A percentile compares a stretch with the other conserved stretches of the same genome.
Evolutionary conservation across 495 filamentous ascomycete species (phyloP).

Genomic region (Hyaloscypha variabilis): DNA sequence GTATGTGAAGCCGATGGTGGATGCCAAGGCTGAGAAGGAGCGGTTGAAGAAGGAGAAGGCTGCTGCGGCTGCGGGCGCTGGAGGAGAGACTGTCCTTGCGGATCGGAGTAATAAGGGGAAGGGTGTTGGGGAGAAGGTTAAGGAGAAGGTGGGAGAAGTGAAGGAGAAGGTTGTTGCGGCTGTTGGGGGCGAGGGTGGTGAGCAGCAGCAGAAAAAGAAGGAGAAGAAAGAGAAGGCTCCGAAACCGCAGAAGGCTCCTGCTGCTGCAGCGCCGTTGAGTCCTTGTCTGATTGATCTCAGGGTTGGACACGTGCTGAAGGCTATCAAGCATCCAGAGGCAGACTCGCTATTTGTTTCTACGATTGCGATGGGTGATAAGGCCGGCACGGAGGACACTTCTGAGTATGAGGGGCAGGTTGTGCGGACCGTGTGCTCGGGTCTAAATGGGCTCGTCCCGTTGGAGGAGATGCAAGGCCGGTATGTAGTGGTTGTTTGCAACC

Average conservation of each 20-base stretch:
- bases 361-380: slow-evolving; percentile 90
- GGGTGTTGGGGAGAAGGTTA: slow-evolving; percentile 31
- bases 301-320: slow-evolving; percentile 95
- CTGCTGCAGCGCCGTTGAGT: slow-evolving; percentile 69
- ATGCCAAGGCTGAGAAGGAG: slow-evolving; percentile 88
- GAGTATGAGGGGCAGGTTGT: slow-evolving; percentile 87
- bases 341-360: slow-evolving; percentile 95
- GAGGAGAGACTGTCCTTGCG: slow-evolving; percentile 45
- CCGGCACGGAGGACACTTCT: slow-evolving; percentile 81
- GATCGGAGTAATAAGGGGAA: slow-evolving; percentile 54
- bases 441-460: slow-evolving; percentile 90
- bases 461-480: slow-evolving; percentile 96
- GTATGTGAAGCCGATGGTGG: slow-evolving; percentile 78
- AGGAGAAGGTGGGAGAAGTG: slow-evolving; percentile 31
- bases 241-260: slow-evolving; percentile 67
- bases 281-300: slow-evolving; percentile 90
- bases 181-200: slow-evolving; percentile 36
- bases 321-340: slow-evolving; percentile 92
- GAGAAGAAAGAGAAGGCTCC: slow-evolving; percentile 81
- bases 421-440: slow-evolving; percentile 93
- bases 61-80: slow-evolving; percentile 50
- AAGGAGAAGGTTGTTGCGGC: slow-evolving; percentile 49
- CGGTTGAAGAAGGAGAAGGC: slow-evolving; percentile 86
- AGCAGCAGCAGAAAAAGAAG: slow-evolving; percentile 60
- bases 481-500: slow-evolving; percentile 92